Conservation (phyloP, 2,329 filamentous ascomycete species). For the Diaporthe capsici region DNA sequence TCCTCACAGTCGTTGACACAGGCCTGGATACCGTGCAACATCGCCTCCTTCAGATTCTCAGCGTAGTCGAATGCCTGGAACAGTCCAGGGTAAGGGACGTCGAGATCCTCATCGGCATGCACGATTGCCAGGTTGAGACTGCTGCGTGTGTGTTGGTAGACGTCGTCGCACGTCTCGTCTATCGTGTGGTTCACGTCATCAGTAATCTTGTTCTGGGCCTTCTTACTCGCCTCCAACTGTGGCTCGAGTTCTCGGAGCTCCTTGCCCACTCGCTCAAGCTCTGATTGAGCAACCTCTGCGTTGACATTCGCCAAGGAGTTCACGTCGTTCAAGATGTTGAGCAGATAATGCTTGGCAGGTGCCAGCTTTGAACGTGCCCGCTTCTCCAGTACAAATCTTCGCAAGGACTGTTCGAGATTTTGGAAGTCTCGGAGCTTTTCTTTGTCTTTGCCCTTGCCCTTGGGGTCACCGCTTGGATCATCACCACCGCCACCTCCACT, state of each 20-base stretch:
- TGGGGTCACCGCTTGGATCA: conserved; percentile 70
- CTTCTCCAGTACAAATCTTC: conserved; percentile 96
- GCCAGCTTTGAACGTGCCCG: conserved; percentile 94
- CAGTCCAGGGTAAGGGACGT: conserved; percentile 88
- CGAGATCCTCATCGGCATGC: conserved; percentile 83
- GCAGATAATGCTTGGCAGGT: conserved; percentile 93
- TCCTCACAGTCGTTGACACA: conserved; percentile 88
- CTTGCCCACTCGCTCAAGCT: conserved; percentile 84
- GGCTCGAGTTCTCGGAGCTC: conserved; percentile 89
- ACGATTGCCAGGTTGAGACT: conserved; percentile 82
- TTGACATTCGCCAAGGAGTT: conserved; percentile 88
- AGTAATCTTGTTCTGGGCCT: conserved; percentile 82
- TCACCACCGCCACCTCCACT: conserved; percentile 71
- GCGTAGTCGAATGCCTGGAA: conserved; percentile 91
- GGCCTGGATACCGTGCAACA: conserved; percentile 88
- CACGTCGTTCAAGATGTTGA: conserved; percentile 93
- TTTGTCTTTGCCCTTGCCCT: conserved; percentile 87
- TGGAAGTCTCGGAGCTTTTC: conserved; percentile 93
- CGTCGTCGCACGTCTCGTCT: conserved; percentile 85
- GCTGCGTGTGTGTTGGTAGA: conserved; percentile 86
- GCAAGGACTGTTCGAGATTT: conserved; percentile 87
- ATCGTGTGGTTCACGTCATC: conserved; percentile 87
- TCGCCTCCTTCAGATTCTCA: conserved; percentile 91
- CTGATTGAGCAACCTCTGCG: conserved; percentile 85
- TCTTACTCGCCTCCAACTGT: conserved; percentile 85